These are phyloP conservation scores for Citrus mangshanensis DNA, from an alignment of 345 rosid species.

Conservation along the genomic window DNA sequence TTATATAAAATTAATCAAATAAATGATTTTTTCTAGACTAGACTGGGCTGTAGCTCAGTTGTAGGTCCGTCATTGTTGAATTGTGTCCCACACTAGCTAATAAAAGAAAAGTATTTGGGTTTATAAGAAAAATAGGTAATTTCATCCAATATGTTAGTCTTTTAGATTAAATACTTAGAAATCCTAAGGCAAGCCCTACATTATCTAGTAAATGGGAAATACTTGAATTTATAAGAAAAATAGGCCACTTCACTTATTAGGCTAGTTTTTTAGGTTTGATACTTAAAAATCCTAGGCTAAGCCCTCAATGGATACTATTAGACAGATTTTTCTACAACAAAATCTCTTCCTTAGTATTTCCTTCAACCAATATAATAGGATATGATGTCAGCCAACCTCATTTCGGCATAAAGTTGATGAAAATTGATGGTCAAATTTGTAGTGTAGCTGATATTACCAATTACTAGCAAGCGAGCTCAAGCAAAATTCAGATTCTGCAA, in stretches of 20 bases:
- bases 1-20: no score
- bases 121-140: no score
- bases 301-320: no score
- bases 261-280: rapidly evolving
- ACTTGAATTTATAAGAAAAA: rapidly evolving
- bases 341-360: no score
- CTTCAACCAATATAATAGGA: no score
- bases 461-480: background rate
- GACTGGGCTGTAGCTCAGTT: rapidly evolving
- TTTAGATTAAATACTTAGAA: no score
- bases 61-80: rapidly evolving
- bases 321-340: no score
- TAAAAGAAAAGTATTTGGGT: rapidly evolving
- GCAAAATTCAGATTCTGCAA: slow-evolving; percentile 2
- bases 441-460: background rate
- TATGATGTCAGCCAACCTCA: no score
- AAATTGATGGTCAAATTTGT: background rate
- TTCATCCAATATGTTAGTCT: no score
- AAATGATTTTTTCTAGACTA: no score
- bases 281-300: rapidly evolving
- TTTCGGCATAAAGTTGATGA: background rate
- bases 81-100: rapidly evolving
- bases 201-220: rapidly evolving
- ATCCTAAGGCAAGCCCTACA: rapidly evolving
- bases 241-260: rapidly evolving